Percentiles rank a stretch among this genome's conserved stretches.
Conservation (phyloP, 345 rosid species). For the Microcos paniculata region DNA sequence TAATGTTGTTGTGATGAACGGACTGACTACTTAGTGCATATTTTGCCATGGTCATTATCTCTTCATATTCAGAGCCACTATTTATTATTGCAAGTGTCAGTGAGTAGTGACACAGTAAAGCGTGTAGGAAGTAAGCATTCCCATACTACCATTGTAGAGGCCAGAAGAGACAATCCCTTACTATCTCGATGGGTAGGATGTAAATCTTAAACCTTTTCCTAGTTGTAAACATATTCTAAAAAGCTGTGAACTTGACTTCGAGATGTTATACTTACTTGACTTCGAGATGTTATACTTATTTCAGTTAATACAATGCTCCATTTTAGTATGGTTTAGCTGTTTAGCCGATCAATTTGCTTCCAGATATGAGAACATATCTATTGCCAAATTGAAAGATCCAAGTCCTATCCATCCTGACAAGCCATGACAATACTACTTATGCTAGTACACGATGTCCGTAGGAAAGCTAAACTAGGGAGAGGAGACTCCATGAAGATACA, state of each 20-base stretch:
- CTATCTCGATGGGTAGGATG: neutral
- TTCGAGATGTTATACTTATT: neutral
- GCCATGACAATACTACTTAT: neutral
- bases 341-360: neutral
- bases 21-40: neutral
- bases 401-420: neutral
- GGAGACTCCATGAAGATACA: neutral
- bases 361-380: neutral
- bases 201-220: neutral
- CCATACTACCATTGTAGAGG: neutral
- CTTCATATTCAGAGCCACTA: neutral
- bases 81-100: neutral
- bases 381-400: neutral
- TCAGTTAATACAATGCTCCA: neutral
- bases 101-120: neutral
- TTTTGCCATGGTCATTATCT: neutral
- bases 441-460: neutral
- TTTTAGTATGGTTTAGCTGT: neutral
- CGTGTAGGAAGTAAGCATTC: neutral
- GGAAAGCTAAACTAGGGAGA: conserved; percentile 6
- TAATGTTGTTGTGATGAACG: neutral
- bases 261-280: neutral
- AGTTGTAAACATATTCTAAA: neutral
- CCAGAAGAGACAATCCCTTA: neutral
- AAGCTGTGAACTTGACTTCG: neutral